Base-by-base conservation (phyloP, 78 protist species). In the Dictyostelium intermedium region DNA sequence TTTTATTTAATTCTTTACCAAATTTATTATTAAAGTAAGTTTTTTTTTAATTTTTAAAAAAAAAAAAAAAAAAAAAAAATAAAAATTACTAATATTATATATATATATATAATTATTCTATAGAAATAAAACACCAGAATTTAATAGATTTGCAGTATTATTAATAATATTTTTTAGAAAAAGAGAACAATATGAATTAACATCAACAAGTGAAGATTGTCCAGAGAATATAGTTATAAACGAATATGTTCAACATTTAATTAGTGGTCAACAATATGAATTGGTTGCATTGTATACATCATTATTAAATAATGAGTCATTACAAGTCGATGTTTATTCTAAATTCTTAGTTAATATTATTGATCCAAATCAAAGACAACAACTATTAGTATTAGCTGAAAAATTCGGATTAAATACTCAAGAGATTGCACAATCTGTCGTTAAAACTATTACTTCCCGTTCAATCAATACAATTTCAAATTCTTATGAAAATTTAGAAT, bases 241-340 rank as follows among this genome's bases (percentile, higher is more conserved):
- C 35, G 37, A 72, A 41, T 89, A 89, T 50, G 53, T 89, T 80
- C 32, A 70, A 70, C 39, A 89, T 89, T 80, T 89, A 50, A 89
- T 89, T 60, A 41, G 5, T 7, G 56, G 73, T 56, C 92, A 86
- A 76, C 79, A 77, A 53, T 20, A 80, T 35, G 82, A 89, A 9
- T 89, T 89, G 50, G 94, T 89, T 34, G 94, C 94, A 43, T 35
- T 89, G 2, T 89, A 89, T 70, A 80, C 87, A 43, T 80, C 87
- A 45, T 80, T 89, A 25, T 69, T 89, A 5, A 39, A 34, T 1
- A 80, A 50, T 50, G 82, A 78, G 5, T 35, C 56, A 37, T 77
- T 50, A 32, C 45, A 35, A 80, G 82, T 34, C 11, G 73, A 60
- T 23, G 56, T 89, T 53, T 89, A 89, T 50, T 89, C 94, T 16